Conservation (phyloP, 139 green algal species). For the Closterium sp. region DNA sequence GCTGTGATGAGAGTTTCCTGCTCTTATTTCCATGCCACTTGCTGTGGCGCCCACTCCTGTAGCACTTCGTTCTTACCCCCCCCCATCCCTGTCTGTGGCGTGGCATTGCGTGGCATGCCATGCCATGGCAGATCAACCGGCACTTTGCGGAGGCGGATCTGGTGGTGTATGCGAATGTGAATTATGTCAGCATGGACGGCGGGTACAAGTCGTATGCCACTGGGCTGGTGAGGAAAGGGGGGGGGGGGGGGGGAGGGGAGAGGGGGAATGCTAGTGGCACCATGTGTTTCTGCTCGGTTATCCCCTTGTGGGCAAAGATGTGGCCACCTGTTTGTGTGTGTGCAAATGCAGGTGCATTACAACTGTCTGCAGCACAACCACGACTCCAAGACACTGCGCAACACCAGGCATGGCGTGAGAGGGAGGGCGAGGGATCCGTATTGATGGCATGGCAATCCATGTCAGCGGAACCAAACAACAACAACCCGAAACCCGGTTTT, state of each 20-base stretch:
- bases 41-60: not conserved
- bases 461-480: no score
- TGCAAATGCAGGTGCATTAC: slow-evolving; percentile 45
- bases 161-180: slow-evolving; percentile 53
- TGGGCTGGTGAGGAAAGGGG: slow-evolving; percentile 28
- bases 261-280: not conserved
- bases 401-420: not conserved
- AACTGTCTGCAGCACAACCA: slow-evolving; percentile 49
- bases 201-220: slow-evolving; percentile 57
- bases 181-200: slow-evolving; percentile 57
- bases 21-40: not conserved
- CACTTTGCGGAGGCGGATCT: slow-evolving; percentile 45
- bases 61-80: no score
- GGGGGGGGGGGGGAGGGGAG: not conserved
- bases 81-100: no score
- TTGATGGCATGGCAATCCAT: no score
- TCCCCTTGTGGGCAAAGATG: not conserved
- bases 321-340: not conserved
- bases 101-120: not conserved
- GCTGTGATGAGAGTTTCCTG: not conserved
- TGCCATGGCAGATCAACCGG: slow-evolving; percentile 37
- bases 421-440: no score
- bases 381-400: slow-evolving; percentile 48
- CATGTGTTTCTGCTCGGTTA: not conserved
- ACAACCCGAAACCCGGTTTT: no score